Percentiles rank a stretch among this genome's conserved stretches.
Evolutionary conservation across 139 green algal genomes (phyloP).

Genomic region (Volvox reticuliferus): DNA sequence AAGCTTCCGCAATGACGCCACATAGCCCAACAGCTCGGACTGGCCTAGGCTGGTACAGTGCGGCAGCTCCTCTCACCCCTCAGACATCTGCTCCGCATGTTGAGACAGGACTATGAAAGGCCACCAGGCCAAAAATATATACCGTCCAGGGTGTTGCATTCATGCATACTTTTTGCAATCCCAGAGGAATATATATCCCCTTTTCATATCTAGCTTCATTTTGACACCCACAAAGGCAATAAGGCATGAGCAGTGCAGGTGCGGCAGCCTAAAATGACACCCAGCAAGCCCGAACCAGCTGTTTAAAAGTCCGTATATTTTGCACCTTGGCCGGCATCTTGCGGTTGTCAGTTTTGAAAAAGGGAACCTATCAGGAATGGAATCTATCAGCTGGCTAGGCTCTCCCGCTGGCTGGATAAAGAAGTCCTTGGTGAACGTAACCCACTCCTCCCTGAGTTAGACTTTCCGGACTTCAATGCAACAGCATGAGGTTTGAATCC

Average conservation of each 20-base stretch:
- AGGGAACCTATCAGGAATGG: constrained; percentile 80
- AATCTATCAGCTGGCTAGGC: constrained; percentile 90
- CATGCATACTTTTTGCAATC: too few species aligned
- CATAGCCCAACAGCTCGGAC: constrained; percentile 66
- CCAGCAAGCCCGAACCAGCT: not conserved
- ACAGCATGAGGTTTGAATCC: too few species aligned
- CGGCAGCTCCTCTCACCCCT: constrained; percentile 68
- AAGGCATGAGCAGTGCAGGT: too few species aligned
- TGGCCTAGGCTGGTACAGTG: constrained; percentile 56
- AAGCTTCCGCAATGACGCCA: constrained; percentile 54
- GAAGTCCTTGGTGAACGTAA: constrained; percentile 90
- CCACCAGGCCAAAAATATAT: too few species aligned
- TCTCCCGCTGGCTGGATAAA: constrained; percentile 86
- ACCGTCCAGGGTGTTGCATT: too few species aligned
- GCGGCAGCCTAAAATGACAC: too few species aligned
- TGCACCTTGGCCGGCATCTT: constrained; percentile 42
- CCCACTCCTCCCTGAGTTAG: constrained; percentile 78
- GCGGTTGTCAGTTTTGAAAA: constrained; percentile 58
- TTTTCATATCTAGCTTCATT: too few species aligned
- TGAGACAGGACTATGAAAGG: too few species aligned
- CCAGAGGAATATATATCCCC: too few species aligned
- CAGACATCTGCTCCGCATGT: constrained; percentile 26
- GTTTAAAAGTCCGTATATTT: constrained; percentile 57
- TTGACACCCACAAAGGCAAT: too few species aligned
- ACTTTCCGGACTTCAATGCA: constrained; percentile 63